Base-by-base conservation (phyloP, 805 yeast genomes). In the Allodekkera sacchari region DNA sequence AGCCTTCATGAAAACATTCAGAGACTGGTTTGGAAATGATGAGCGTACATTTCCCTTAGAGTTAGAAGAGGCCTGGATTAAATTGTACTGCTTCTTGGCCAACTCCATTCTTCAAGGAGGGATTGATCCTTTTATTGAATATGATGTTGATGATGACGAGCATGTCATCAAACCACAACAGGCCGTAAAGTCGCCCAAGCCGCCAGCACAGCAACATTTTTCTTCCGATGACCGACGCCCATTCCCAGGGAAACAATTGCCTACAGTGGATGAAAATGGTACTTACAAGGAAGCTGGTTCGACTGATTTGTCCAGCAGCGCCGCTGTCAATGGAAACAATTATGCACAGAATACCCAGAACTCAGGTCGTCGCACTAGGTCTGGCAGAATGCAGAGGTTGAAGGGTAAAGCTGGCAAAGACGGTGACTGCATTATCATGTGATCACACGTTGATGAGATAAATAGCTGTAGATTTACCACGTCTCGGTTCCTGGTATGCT, bases 31-130 rank as follows among this genome's bases (percentile, higher is more conserved):
- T 28, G 50, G 46, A 23, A 38, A 44, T 24, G 35, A 45, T 18
- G 42, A 42, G 2, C 53, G 44, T 3, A 53, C 60, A 13, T 78
- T 78, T 49, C 66, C 76, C 10, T 52, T 71, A 15, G 81, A 76
- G 41, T 50, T 78, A 25, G 87, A 80, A 47, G 66, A 72, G 35
- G 69, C 77, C 34, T 81, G 89, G 88, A 71, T 80, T 33, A 71
- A 77, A 45, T 57, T 81, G 15, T 81, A 77, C 56, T 61, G 77
- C 35, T 81, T 74, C 50, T 55, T 81, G 42, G 77, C 87, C 18
- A 79, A 81, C 52, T 67, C 79, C 15, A 66, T 81, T 27, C 47
- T 80, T 13, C 79, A 76, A 47, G 71, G 71, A 35, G 79, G 78
- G 22, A 57, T 68, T 25, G 78, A 72, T 41, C 77, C 78, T 3